Conservation (phyloP, 176 grass and related monocot species). For the Oryza glaberrima region DNA sequence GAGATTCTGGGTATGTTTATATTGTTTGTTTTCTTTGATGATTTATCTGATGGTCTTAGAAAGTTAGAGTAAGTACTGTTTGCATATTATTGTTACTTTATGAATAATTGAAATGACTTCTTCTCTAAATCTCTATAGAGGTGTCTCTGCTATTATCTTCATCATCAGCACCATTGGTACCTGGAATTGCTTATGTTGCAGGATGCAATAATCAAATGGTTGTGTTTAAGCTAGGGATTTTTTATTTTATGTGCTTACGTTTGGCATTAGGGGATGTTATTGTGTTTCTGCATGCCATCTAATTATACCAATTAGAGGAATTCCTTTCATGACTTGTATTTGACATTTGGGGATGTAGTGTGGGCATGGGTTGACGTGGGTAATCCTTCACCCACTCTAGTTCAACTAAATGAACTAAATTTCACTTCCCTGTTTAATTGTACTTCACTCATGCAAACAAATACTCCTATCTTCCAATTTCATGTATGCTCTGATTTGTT, state of each 20-base stretch:
- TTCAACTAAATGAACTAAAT: too few relatives aligned
- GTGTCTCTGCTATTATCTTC: neutral
- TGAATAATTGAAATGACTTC: neutral
- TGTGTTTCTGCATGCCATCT: neutral
- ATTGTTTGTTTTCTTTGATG: neutral
- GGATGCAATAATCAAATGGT: neutral
- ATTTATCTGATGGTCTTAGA: neutral
- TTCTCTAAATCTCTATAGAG: neutral
- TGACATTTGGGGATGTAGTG: neutral
- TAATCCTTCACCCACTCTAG: too few relatives aligned
- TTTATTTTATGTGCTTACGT: neutral
- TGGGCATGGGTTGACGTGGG: too few relatives aligned
- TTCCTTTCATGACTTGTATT: neutral
- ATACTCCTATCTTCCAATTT: neutral
- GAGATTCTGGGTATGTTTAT: neutral
- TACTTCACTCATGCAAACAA: neutral
- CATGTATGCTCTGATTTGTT: constrained; percentile 17
- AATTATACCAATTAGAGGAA: neutral
- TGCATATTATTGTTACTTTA: neutral
- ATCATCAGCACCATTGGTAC: neutral
- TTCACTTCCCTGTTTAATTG: too few relatives aligned
- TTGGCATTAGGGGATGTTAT: neutral
- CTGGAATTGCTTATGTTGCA: neutral
- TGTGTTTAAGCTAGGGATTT: neutral
- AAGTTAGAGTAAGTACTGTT: neutral